Conservation (phyloP, 768 basidiomycete species). For the Paxillus ammoniavirescens region DNA sequence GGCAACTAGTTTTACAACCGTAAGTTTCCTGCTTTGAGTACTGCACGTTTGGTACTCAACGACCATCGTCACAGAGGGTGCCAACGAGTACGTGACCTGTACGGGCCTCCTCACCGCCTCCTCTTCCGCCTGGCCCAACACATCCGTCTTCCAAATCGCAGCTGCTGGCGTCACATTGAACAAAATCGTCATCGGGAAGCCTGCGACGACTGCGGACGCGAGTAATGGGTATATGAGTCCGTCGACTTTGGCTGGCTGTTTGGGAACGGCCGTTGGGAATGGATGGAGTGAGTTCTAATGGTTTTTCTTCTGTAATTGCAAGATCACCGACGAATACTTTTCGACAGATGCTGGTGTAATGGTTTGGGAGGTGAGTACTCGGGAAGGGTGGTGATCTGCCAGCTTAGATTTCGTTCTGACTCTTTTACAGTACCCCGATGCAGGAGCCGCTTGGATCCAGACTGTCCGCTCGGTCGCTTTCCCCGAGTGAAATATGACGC, state of each 20-base stretch:
- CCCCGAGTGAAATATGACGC: background rate
- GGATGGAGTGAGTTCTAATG: conserved; percentile 60
- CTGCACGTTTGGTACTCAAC: background rate
- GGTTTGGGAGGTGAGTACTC: conserved; percentile 35
- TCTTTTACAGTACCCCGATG: conserved; percentile 34
- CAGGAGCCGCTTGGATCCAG: conserved; percentile 35
- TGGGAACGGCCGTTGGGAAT: conserved; percentile 54
- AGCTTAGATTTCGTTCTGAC: background rate
- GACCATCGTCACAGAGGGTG: conserved; percentile 29
- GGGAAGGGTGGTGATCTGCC: too few relatives aligned
- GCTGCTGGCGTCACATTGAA: conserved; percentile 52
- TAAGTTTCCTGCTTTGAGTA: background rate
- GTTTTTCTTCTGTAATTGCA: background rate
- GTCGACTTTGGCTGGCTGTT: conserved; percentile 54
- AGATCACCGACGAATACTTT: too few relatives aligned
- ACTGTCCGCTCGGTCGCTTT: conserved; percentile 22
- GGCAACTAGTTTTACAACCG: conserved; percentile 3
- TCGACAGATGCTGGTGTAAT: conserved; percentile 38
- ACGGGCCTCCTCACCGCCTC: conserved; percentile 38
- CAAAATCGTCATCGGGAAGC: conserved; percentile 80
- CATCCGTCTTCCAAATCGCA: conserved; percentile 47
- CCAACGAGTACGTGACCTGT: conserved; percentile 38
- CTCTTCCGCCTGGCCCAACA: conserved; percentile 40
- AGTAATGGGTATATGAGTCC: conserved; percentile 57
- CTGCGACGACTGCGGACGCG: conserved; percentile 49